Evolutionary conservation across 768 basidiomycete species (phyloP).

Genomic region (Tricholoma hemisulphureum): DNA sequence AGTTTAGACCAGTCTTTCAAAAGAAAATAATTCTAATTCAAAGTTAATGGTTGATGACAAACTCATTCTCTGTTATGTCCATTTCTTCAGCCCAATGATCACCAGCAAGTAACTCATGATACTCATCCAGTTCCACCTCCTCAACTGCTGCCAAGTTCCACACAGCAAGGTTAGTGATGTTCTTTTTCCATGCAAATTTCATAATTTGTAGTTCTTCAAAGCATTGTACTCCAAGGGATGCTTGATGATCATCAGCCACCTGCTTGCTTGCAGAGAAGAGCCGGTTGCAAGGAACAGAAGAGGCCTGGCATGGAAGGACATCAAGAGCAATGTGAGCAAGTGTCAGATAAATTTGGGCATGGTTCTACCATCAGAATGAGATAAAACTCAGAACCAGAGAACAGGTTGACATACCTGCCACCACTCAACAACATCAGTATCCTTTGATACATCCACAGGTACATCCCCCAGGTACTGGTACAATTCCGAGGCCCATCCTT

Average conservation of each 20-base stretch:
- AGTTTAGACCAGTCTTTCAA: too few relatives aligned
- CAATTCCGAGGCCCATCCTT: conserved; percentile 2
- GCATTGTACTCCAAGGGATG: not conserved
- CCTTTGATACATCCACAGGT: not conserved
- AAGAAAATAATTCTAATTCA: too few relatives aligned
- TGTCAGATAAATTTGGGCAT: conserved; percentile 7
- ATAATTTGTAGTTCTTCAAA: conserved; percentile 5
- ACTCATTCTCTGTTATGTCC: not conserved
- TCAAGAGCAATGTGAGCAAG: conserved; percentile 6
- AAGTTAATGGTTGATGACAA: too few relatives aligned
- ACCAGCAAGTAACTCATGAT: not conserved
- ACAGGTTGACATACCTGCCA: not conserved
- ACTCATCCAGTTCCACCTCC: conserved; percentile 4
- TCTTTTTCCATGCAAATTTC: not conserved
- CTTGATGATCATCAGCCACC: not conserved
- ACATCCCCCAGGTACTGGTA: not conserved
- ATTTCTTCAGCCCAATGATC: not conserved
- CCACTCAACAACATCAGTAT: not conserved
- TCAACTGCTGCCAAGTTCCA: conserved; percentile 2
- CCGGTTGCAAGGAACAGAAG: conserved; percentile 19
- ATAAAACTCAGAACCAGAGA: not conserved
- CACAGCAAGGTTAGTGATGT: conserved; percentile 49
- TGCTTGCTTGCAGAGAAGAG: conserved; percentile 12
- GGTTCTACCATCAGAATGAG: not conserved
- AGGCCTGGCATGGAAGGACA: conserved; percentile 14